Evolutionary conservation across 768 basidiomycete species (phyloP).

Genomic region (Steccherinum ochraceum): DNA sequence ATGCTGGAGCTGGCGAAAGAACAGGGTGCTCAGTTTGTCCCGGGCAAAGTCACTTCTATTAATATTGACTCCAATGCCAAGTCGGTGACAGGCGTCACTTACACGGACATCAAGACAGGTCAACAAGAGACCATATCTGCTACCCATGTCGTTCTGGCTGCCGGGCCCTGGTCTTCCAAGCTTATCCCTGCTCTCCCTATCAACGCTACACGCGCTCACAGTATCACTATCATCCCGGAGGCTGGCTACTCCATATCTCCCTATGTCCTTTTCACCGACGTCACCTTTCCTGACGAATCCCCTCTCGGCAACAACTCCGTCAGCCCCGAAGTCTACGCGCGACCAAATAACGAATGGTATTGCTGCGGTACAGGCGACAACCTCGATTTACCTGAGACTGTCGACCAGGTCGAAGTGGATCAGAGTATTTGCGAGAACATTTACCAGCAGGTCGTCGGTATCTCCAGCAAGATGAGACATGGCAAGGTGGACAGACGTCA

Average conservation of each 20-base stretch:
- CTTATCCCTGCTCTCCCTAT: slow-evolving; percentile 55
- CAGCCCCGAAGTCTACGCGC: slow-evolving; percentile 67
- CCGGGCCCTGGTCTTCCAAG: slow-evolving; percentile 81
- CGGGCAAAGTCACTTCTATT: slow-evolving; percentile 41
- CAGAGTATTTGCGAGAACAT: slow-evolving; percentile 48
- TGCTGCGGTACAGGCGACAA: slow-evolving; percentile 80
- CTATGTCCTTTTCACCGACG: slow-evolving; percentile 81
- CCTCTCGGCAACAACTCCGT: slow-evolving; percentile 15
- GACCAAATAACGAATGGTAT: slow-evolving; percentile 64
- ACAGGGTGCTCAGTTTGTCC: slow-evolving; percentile 42
- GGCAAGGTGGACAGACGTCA: slow-evolving; percentile 49
- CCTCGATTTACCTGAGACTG: slow-evolving; percentile 56
- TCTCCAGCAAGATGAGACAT: slow-evolving; percentile 50
- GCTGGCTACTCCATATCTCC: slow-evolving; percentile 47
- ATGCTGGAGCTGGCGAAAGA: slow-evolving; percentile 62
- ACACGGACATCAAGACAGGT: slow-evolving; percentile 21
- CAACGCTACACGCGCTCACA: slow-evolving; percentile 63
- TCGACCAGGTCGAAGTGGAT: slow-evolving; percentile 68
- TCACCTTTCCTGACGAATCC: slow-evolving; percentile 31
- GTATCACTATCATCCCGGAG: slow-evolving; percentile 54
- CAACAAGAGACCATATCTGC: slow-evolving; percentile 37
- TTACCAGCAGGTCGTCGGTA: slow-evolving; percentile 49
- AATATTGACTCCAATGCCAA: slow-evolving; percentile 30
- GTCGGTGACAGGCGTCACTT: slow-evolving; percentile 42
- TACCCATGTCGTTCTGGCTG: slow-evolving; percentile 68